Conservation (phyloP, 2,329 filamentous ascomycete species). For the Colletotrichum sp. region DNA sequence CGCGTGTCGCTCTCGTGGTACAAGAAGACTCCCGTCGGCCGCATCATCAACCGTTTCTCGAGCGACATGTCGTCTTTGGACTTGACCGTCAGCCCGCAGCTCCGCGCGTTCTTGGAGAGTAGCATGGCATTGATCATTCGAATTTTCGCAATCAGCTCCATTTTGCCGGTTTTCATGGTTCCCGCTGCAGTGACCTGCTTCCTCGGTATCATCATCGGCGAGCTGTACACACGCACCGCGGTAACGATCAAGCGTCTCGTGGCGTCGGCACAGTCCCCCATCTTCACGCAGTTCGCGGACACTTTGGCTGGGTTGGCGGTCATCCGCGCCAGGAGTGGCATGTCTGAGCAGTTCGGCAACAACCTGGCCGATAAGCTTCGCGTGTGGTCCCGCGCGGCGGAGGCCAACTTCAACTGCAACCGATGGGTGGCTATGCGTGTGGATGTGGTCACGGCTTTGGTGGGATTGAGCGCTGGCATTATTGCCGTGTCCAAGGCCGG, state of each 20-base stretch:
- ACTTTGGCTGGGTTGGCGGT: slow-evolving; percentile 54
- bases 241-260: slow-evolving; percentile 50
- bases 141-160: slow-evolving; percentile 52
- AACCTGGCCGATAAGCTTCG: slow-evolving; percentile 57
- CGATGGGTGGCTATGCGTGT: slow-evolving; percentile 62
- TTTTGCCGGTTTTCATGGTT: slow-evolving; percentile 57
- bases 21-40: slow-evolving; percentile 56
- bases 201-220: slow-evolving; percentile 50
- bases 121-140: slow-evolving; percentile 49
- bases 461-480: slow-evolving; percentile 55
- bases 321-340: slow-evolving; percentile 50
- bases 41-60: slow-evolving; percentile 60
- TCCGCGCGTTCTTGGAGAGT: slow-evolving; percentile 48
- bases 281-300: slow-evolving; percentile 63
- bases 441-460: slow-evolving; percentile 58
- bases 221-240: slow-evolving; percentile 56
- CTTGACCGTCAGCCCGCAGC: slow-evolving; percentile 48
- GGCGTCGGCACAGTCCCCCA: slow-evolving; percentile 55
- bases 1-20: slow-evolving; percentile 62
- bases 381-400: slow-evolving; percentile 49
- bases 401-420: slow-evolving; percentile 60
- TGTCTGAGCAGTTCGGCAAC: slow-evolving; percentile 49
- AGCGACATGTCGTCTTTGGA: slow-evolving; percentile 64
- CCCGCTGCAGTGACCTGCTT: slow-evolving; percentile 50
- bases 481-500: slow-evolving; percentile 56